A percentile compares a stretch with the other conserved stretches of the same genome.
Conservation (phyloP, 768 basidiomycete genomes). For the Hygrophorus russula region DNA sequence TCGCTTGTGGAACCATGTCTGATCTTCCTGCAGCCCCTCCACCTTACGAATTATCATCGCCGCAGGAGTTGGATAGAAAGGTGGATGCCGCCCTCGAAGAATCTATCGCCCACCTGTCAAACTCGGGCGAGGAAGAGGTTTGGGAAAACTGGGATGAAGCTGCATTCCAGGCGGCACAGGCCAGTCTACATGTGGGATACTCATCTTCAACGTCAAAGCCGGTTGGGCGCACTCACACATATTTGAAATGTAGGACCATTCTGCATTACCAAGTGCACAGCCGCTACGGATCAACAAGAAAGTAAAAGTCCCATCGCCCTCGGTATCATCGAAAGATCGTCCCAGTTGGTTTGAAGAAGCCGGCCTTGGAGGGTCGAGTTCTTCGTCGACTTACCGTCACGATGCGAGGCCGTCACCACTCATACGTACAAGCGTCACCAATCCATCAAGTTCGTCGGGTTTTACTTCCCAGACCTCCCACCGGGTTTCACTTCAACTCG, state of each 20-base stretch:
- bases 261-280: constrained; percentile 10
- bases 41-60: constrained; percentile 26
- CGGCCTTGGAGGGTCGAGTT: constrained; percentile 9
- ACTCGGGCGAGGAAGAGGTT: constrained; percentile 18
- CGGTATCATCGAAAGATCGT: constrained; percentile 10
- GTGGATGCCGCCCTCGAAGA: constrained; percentile 27
- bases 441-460: background rate
- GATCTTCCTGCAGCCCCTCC: constrained; percentile 27
- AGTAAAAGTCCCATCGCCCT: background rate
- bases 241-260: background rate
- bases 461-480: too few relatives aligned
- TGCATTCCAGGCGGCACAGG: constrained; percentile 19
- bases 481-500: constrained; percentile 6
- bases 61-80: constrained; percentile 46
- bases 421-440: background rate
- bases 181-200: constrained; percentile 1
- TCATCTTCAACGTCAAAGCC: constrained; percentile 2
- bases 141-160: constrained; percentile 43
- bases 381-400: background rate
- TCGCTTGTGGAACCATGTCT: constrained; percentile 7
- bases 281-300: constrained; percentile 28
- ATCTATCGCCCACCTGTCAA: constrained; percentile 22
- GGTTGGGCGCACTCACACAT: constrained; percentile 4
- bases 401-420: background rate
- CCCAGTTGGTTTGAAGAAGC: constrained; percentile 16